These are phyloP conservation scores for Pseudophaeomoniella oleicola DNA, from an alignment of 2,329 filamentous ascomycete genomes.

Conservation along the genomic window DNA sequence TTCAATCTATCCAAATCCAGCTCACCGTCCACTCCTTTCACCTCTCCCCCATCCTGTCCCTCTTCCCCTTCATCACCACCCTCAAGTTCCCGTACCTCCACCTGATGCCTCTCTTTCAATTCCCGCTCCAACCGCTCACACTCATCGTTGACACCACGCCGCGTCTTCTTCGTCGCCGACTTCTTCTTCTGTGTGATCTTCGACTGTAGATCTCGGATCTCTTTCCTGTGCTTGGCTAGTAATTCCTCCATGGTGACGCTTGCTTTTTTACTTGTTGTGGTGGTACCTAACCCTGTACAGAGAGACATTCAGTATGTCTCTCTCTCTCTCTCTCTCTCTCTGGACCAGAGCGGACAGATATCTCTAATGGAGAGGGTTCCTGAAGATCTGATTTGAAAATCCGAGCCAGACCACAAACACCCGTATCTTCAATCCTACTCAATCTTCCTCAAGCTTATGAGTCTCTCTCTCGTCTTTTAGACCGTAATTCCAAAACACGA, in stretches of 20 bases:
- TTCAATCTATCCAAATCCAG: constrained; percentile 19
- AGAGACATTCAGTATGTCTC: too few species aligned
- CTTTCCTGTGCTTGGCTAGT: constrained; percentile 69
- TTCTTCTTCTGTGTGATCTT: constrained; percentile 93
- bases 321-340: too few species aligned
- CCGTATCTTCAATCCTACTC: too few species aligned
- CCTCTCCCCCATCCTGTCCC: constrained; percentile 4
- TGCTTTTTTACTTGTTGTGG: too few species aligned
- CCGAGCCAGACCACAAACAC: too few species aligned
- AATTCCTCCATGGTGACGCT: constrained; percentile 55
- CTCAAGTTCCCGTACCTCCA: constrained; percentile 33
- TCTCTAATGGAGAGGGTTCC: too few species aligned
- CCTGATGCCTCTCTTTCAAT: constrained; percentile 37
- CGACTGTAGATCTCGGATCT: constrained; percentile 72
- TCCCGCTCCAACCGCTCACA: constrained; percentile 44
- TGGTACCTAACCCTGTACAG: too few species aligned
- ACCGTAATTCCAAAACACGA: too few species aligned
- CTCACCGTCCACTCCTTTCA: neutral
- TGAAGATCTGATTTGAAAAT: too few species aligned
- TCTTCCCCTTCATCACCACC: constrained; percentile 9
- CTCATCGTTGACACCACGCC: constrained; percentile 55
- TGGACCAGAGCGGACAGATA: too few species aligned
- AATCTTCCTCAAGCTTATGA: too few species aligned
- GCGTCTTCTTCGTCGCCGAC: constrained; percentile 71
- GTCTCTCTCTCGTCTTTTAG: too few species aligned